These are phyloP conservation scores for Cercospora citrullina DNA, from an alignment of 2,329 filamentous ascomycete genomes.

Conservation along the genomic window DNA sequence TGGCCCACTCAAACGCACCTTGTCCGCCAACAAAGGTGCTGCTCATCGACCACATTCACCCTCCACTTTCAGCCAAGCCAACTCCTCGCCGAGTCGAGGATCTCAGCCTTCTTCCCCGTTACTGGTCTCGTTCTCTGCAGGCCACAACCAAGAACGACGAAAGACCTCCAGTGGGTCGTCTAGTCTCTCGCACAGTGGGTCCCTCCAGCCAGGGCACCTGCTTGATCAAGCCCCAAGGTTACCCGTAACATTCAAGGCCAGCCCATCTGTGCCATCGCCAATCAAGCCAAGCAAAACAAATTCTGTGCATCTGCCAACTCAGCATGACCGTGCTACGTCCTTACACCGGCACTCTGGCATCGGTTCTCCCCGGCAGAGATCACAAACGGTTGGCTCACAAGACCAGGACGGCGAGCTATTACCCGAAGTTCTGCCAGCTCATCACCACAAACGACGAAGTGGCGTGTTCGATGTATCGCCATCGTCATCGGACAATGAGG, in stretches of 20 bases:
- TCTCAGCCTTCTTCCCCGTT: conserved; percentile 86
- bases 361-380: conserved; percentile 69
- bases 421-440: conserved; percentile 58
- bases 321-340: conserved; percentile 42
- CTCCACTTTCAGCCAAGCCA: conserved; percentile 73
- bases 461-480: conserved; percentile 96
- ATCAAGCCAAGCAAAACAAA: conserved; percentile 51
- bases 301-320: conserved; percentile 51
- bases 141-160: conserved; percentile 75
- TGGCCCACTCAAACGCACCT: conserved; percentile 74
- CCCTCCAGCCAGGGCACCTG: conserved; percentile 68
- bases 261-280: conserved; percentile 57
- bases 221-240: conserved; percentile 68
- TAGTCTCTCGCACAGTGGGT: conserved; percentile 73
- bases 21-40: conserved; percentile 76
- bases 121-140: conserved; percentile 93
- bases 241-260: conserved; percentile 52
- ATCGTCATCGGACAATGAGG: conserved; percentile 96
- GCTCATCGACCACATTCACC: conserved; percentile 79
- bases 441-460: conserved; percentile 84
- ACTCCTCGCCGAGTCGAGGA: conserved; percentile 81
- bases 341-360: conserved; percentile 36
- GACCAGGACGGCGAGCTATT: conserved; percentile 71
- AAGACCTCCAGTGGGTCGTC: conserved; percentile 93
- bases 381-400: conserved; percentile 90